Evolutionary conservation across 2,329 filamentous ascomycete genomes (phyloP).

Genomic region (Alternaria tenuissima): DNA sequence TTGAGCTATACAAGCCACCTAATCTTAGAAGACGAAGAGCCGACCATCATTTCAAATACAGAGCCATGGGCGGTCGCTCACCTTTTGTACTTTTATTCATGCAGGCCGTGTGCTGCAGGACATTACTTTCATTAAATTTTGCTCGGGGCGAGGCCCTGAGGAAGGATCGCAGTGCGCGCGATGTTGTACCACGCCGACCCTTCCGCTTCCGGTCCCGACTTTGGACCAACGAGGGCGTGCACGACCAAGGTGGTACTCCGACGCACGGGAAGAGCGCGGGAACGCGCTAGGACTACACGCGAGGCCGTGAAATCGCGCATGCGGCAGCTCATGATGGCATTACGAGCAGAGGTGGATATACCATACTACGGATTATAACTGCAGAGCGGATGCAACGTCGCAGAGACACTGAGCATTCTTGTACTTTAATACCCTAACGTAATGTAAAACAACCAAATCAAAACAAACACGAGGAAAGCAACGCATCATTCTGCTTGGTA

Average conservation of each 20-base stretch:
- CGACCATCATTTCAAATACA: background rate
- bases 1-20: constrained; percentile 2
- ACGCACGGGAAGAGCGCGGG: constrained; percentile 10
- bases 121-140: background rate
- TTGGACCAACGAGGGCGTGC: constrained; percentile 23
- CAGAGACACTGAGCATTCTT: background rate
- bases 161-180: constrained; percentile 1
- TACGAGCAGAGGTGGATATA: background rate
- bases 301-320: background rate
- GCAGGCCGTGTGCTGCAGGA: background rate
- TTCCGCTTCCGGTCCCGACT: constrained; percentile 21
- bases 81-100: background rate
- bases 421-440: constrained; percentile 8
- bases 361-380: background rate
- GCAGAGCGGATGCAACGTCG: constrained; percentile 2
- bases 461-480: background rate
- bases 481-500: background rate
- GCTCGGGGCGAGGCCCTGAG: constrained; percentile 9
- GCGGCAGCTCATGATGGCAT: constrained; percentile 1
- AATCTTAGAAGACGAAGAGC: background rate
- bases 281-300: background rate
- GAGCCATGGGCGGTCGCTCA: background rate
- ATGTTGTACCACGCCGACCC: background rate
- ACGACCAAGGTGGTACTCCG: background rate
- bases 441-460: constrained; percentile 6